Base-by-base conservation (phyloP, 768 basidiomycete species). In the Hydnum rufescens region DNA sequence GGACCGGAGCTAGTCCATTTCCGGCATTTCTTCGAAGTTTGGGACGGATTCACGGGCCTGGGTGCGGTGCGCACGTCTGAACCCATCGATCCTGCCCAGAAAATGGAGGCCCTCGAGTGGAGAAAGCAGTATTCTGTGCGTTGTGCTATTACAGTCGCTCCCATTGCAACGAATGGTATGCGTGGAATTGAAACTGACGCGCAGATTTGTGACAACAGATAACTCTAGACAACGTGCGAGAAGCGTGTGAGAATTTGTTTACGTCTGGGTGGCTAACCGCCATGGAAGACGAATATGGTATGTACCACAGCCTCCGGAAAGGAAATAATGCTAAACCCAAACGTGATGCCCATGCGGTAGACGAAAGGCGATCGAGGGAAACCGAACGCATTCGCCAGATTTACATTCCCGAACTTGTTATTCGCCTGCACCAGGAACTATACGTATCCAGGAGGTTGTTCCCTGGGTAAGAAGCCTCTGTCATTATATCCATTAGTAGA, bases 391-490 rank as follows among this genome's bases (percentile, higher is more conserved):
- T 93, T 50, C 77, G 90, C 39, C 80, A 89, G 59, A 77, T 92
- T 29, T 92, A 82, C 64, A 70, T 95, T 25, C 93, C 90, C 0
- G 89, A 95, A 62, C 71, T 96, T 22, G 76, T 96, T 58, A 71
- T 96, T 57, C 77, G 87, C 22, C 67, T 97, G 2, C 90, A 96
- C 60, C 69, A 74, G 42, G 67, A 81, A 49, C 66, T 97, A 6
- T 72, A 76, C 54, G 65, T 70, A 31, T 86, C 88, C 3, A 68
- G 78, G 4, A 64, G 69, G 5, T 66, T 75, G 22, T 70, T 88
- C 39, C 77, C 80, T 46, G 72, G 74, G 88, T 83, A 58, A 50
- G 78, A 70, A 39, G 13, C 36, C 13, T 39, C 36, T 39, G 13
- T 13, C 4, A 22, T 5, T 16, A 19, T 16, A 2, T 50, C 36